Conservation (phyloP, 1,284 basidiomycete genomes). For the Ceratobasidium sp. region DNA sequence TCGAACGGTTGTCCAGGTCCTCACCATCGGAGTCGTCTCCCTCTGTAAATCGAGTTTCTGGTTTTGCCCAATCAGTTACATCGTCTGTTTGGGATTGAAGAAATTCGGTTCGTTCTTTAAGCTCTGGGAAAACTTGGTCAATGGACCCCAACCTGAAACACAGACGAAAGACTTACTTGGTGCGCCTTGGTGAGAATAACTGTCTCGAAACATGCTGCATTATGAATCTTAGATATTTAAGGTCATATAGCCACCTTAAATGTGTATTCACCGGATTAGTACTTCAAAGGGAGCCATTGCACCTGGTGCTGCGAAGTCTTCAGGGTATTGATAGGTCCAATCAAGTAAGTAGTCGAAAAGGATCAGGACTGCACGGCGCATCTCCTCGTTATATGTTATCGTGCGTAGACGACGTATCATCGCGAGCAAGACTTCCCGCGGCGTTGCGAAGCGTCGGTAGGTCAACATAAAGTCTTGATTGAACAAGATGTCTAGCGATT, state of each 20-base stretch:
- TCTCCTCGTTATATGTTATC: constrained; percentile 1
- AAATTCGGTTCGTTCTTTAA: background rate
- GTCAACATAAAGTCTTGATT: constrained; percentile 79
- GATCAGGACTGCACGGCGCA: constrained; percentile 8
- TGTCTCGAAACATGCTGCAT: constrained; percentile 70
- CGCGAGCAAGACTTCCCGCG: constrained; percentile 75
- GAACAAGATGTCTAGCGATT: constrained; percentile 66
- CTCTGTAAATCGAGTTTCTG: constrained; percentile 23
- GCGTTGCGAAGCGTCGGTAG: constrained; percentile 77
- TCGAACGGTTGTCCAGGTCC: constrained; percentile 22
- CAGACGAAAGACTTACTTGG: constrained; percentile 68
- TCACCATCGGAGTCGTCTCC: constrained; percentile 24
- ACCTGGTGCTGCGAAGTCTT: constrained; percentile 76
- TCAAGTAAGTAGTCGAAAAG: constrained; percentile 69
- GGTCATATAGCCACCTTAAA: too few relatives aligned
- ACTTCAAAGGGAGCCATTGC: constrained; percentile 73
- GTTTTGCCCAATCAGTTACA: constrained; percentile 27
- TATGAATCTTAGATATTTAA: constrained; percentile 65
- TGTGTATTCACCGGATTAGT: constrained; percentile 71
- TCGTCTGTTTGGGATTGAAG: constrained; percentile 16
- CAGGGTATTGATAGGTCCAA: constrained; percentile 74
- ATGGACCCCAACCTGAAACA: too few relatives aligned
- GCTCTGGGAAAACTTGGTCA: constrained; percentile 13
- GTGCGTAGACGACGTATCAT: constrained; percentile 73
- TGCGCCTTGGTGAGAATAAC: constrained; percentile 61